phyloP scores from a whole-genome alignment of 2,329 filamentous ascomycete genomes.

The Lachnellula arida region DNA sequence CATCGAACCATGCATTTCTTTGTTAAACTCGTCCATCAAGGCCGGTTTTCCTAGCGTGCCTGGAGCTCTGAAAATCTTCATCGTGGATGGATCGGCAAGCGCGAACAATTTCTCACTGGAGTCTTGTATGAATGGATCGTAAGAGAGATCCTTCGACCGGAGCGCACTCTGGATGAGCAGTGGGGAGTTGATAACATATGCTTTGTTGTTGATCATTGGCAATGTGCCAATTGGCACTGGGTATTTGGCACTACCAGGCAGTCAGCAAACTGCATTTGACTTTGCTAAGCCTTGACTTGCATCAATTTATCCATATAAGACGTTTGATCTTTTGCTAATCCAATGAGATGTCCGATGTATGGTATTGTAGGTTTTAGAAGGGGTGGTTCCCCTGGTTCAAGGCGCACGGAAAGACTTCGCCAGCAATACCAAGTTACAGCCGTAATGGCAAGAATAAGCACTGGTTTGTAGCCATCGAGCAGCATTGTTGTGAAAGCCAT shows the following conservation, averaged over 20 bases:
- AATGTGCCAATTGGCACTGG: constrained; percentile 39
- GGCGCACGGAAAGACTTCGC: constrained; percentile 2
- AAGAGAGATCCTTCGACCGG: constrained; percentile 38
- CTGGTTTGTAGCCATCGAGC: constrained; percentile 16
- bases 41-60: constrained; percentile 25
- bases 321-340: constrained; percentile 33
- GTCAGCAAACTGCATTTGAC: neutral
- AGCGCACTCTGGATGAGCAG: constrained; percentile 36
- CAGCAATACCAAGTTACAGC: constrained; percentile 7
- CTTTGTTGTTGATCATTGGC: constrained; percentile 39
- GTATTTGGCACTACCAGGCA: constrained; percentile 20
- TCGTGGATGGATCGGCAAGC: constrained; percentile 9
- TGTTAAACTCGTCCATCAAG: constrained; percentile 28
- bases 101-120: constrained; percentile 16
- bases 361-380: constrained; percentile 38
- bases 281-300: constrained; percentile 23
- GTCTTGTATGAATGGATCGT: constrained; percentile 39
- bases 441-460: constrained; percentile 8
- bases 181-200: constrained; percentile 43
- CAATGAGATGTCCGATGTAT: constrained; percentile 42
- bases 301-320: constrained; percentile 35
- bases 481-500: neutral
- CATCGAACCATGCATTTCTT: constrained; percentile 34
- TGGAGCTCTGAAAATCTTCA: constrained; percentile 28
- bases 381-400: constrained; percentile 39